Base-by-base conservation (phyloP, 1,284 basidiomycete genomes). In the Cutaneotrichosporon daszewskae region DNA sequence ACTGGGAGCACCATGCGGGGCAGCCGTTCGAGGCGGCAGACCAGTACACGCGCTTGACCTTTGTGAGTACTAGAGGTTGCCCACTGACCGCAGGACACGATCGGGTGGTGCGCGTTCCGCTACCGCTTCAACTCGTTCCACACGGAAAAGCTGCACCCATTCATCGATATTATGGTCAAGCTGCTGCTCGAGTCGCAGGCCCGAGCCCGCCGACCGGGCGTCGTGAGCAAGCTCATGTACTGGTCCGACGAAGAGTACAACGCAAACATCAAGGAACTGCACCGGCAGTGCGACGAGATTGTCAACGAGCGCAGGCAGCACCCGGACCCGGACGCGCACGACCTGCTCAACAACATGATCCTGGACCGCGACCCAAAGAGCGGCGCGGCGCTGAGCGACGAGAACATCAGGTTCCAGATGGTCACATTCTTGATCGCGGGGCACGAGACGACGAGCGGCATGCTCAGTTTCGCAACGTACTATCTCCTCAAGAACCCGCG, bases 391-490 rank as follows among this genome's bases (percentile, higher is more conserved):
- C 57, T 78, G 32, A 61, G 69, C 0, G 74, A 76, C 37, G 71
- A 75, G 41, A 73, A 72, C 28, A 77, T 78, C 32, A 64, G 71
- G 6, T 60, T 68, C 47, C 77, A 79, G 59, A 68, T 77, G 18
- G 58, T 77, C n/a, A 78, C 76, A 3, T 78, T 79, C 69, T 61
- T 79, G n/a, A 74, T 78, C 31, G 77, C 77, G 5, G 77, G 76
- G 2, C 77, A 77, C 49, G 77, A 77, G 57, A 77, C 76, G 0
- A 76, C 76, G 0, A 76, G 75, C 3, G 60, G 60, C 7, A 45
- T 63, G 47, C 54, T 64, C 25, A 57, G 56, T 0, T 52, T 52
- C n/a, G 46, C 43, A 7, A 52, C 37, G 1, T 76, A 76, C 61
- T 72, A 74, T 53, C 67, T 78, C 22, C 64, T 77, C 44, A 74